Evolutionary conservation across 176 grass and related monocot species (phyloP), one percentile per base, ranked within the genome.

Genomic region (Hordeum vulgare): DNA sequence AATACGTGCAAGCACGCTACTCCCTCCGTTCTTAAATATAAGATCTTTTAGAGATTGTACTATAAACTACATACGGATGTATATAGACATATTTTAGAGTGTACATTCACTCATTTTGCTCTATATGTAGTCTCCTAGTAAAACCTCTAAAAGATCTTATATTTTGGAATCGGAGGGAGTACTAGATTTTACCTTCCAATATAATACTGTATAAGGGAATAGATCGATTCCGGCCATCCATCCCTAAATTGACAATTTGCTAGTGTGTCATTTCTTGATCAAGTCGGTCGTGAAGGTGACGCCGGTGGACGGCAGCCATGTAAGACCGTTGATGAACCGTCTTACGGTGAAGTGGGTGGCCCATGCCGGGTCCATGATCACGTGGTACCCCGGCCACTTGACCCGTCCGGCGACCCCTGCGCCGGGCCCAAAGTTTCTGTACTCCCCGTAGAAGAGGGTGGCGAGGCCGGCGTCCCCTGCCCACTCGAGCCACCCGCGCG

Each of bases 401-500:
- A 97, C 95, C 47, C 95, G 77, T 0, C 90, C 90, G 20, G 33
- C 71, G 9, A 94, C 63, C 6, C 33, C 45, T 0, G 92, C 77
- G 0, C 95, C 92, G 0, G 95, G 95, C 28, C 95, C 92, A 12
- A 85, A 90, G 77, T 97, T 97, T 58, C 42, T 77, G 80, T 97
- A 97, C 88, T 97, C 95, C 11, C 80, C 92, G 27, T 94, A 94
- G 83, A 90, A 97, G 2, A 97, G 33, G 0, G 95, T 97, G 61
- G 40, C 73, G 21, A 92, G 81, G 0, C 70, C 90, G 0, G 54
- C 77, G 69, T 18, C 44, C 18, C 83, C 90, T 10, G 68, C 78
- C 95, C 95, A 97, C 83, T 90, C 86, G 8, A 91, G 78, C 95
- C 95, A 97, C 6, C 95, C 95, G 17, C 73, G 56, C 23, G 95